A percentile compares a stretch with the other conserved stretches of the same genome.
Conservation (phyloP, 768 basidiomycete genomes). For the Leccinellum luteum region DNA sequence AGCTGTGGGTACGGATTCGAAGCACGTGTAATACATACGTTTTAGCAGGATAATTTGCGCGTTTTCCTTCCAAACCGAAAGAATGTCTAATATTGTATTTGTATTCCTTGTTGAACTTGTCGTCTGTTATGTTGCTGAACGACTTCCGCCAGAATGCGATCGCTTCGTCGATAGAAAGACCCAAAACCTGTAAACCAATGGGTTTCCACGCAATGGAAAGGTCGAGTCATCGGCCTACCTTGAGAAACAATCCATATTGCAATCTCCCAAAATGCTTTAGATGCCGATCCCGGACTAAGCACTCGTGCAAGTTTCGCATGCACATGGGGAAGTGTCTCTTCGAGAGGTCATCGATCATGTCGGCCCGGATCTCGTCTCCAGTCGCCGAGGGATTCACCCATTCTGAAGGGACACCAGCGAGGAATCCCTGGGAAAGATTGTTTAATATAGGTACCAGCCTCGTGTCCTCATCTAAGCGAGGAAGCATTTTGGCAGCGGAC, state of each 20-base stretch:
- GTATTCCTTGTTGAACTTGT: slow-evolving; percentile 98
- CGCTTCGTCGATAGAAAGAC: slow-evolving; percentile 92
- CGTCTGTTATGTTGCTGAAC: slow-evolving; percentile 76
- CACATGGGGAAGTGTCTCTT: slow-evolving; percentile 91
- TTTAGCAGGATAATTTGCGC: slow-evolving; percentile 92
- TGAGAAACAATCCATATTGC: slow-evolving; percentile 92
- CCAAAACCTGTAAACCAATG: slow-evolving; percentile 63
- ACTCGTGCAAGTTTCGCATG: slow-evolving; percentile 89
- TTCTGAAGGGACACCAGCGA: slow-evolving; percentile 85
- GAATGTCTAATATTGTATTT: slow-evolving; percentile 96
- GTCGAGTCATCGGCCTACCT: slow-evolving; percentile 48
- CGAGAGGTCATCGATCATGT: slow-evolving; percentile 89
- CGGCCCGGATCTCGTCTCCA: slow-evolving; percentile 77
- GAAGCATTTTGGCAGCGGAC: slow-evolving; percentile 83
- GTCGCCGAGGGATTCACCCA: slow-evolving; percentile 58
- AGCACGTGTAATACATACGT: slow-evolving; percentile 46
- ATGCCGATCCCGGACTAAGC: slow-evolving; percentile 72
- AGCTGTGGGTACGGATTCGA: neutral
- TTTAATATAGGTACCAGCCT: slow-evolving; percentile 85
- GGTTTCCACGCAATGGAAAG: neutral
- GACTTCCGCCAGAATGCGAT: slow-evolving; percentile 89
- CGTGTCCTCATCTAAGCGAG: slow-evolving; percentile 91
- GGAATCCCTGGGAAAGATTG: slow-evolving; percentile 91
- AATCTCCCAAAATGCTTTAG: slow-evolving; percentile 90
- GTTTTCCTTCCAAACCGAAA: slow-evolving; percentile 91